Base-by-base conservation (phyloP, 2,329 filamentous ascomycete species). In the Penicillium paneum region DNA sequence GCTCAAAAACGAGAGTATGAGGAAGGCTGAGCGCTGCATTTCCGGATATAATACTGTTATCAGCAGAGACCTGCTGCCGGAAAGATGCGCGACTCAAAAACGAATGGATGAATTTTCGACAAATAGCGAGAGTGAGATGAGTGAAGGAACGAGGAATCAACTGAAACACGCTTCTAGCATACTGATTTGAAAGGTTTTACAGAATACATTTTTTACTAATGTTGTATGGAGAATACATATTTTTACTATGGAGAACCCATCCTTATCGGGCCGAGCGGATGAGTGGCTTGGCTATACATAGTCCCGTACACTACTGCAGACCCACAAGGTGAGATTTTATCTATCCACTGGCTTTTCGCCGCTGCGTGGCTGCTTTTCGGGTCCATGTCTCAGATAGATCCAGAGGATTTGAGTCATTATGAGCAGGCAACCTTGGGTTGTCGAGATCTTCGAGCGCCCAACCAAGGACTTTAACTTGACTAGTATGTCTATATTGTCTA, bases 1-100 rank as follows among this genome's bases (percentile, higher is more conserved):
- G 43, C 50, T 52, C 35, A 52, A 40, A 40, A 52, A 52, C 43
- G 50, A 52, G 12, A 52, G 43, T 34, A 48, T 40, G 43, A 52
- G 50, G 35, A 41, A 41, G 28, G 50, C 35, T 41, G 50, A 52
- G 43, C 42, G 43, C 35, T 35, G 50, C 50, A 52, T 52, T 41
- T 48, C 50, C 36, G 50, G 40, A 26, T 47, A 52, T 46, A n/a
- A 19, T 19, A 28, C 41, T 52, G 28, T 39, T 47, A 40, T 39
- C 49, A 52, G 49, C 41, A 47, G 49, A 21, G 45, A 35, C 42
- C 42, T 39, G 49, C 49, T 45, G 49, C 32, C 42, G 32, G 41
- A 47, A 39, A n/a, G 8, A 32, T 40, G 49, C 42, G 21, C 34
- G 13, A 39, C 49, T 40, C 42, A 47, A 28, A 12, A 47, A 52